These are phyloP conservation scores for Psilocybe subaeruginosa DNA, from an alignment of 768 basidiomycete species.

Conservation along the genomic window DNA sequence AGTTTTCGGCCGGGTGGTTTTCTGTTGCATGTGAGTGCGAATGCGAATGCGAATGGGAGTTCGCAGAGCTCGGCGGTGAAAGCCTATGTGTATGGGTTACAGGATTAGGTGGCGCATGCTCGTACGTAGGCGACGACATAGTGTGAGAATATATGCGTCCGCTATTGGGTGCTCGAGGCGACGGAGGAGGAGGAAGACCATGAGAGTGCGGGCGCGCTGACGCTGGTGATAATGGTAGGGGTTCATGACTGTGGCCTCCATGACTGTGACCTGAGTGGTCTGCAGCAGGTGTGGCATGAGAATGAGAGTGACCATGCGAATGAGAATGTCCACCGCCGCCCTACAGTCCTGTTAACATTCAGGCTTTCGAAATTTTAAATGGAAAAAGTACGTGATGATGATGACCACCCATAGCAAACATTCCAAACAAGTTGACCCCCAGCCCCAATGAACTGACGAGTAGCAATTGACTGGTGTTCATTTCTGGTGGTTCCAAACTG, in stretches of 20 bases:
- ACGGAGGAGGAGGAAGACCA: slow-evolving; percentile 10
- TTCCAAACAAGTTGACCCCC: slow-evolving; percentile 94
- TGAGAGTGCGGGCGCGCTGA: slow-evolving; percentile 20
- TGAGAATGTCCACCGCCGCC: slow-evolving; percentile 67
- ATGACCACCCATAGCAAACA: slow-evolving; percentile 98
- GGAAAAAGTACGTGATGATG: slow-evolving; percentile 70
- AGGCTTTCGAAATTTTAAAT: background rate
- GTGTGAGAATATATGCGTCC: slow-evolving; percentile 29
- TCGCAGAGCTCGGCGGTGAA: background rate
- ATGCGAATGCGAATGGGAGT: slow-evolving; percentile 28
- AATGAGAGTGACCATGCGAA: slow-evolving; percentile 57
- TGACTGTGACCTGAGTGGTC: slow-evolving; percentile 38
- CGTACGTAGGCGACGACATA: slow-evolving; percentile 6
- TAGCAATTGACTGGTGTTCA: slow-evolving; percentile 93
- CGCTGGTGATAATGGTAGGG: slow-evolving; percentile 14
- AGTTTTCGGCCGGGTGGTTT: slow-evolving; percentile 5
- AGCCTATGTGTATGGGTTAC: slow-evolving; percentile 18
- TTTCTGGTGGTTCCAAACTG: slow-evolving; percentile 93
- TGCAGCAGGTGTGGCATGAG: slow-evolving; percentile 19
- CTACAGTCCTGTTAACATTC: slow-evolving; percentile 26
- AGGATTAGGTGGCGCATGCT: slow-evolving; percentile 7
- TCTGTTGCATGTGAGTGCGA: slow-evolving; percentile 26
- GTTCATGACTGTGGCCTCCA: slow-evolving; percentile 1
- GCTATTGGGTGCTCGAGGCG: slow-evolving; percentile 2
- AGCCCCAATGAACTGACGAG: slow-evolving; percentile 89